These are phyloP conservation scores for Cyclotella atomus DNA, from an alignment of 108 stramenopile genomes.

Conservation along the genomic window DNA sequence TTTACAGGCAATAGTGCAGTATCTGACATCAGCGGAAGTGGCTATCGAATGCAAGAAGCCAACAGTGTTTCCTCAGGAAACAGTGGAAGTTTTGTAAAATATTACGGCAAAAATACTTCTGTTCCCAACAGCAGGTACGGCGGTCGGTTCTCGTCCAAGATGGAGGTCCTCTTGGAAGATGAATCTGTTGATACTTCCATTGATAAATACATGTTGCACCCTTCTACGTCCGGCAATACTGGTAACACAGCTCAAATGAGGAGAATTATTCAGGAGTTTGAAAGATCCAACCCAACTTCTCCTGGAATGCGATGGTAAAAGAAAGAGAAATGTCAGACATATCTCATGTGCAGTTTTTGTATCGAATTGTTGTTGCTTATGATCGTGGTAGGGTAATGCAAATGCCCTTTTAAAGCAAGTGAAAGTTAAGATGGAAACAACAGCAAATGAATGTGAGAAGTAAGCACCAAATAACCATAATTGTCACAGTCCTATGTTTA, in stretches of 20 bases:
- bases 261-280: neutral
- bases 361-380: no score
- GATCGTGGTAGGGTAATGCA: no score
- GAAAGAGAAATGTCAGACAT: no score
- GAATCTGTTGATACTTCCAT: constrained; percentile 16
- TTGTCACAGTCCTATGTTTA: no score
- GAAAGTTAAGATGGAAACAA: no score
- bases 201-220: constrained; percentile 2
- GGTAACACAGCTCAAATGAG: constrained; percentile 3
- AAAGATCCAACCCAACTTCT: neutral
- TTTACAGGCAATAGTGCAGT: constrained; percentile 7
- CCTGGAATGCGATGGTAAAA: neutral
- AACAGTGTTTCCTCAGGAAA: constrained; percentile 3
- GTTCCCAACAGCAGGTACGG: neutral
- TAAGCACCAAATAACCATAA: no score
- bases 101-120: neutral
- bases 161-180: constrained; percentile 12
- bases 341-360: neutral
- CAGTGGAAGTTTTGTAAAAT: constrained; percentile 2
- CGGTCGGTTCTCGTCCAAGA: neutral
- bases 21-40: constrained; percentile 9
- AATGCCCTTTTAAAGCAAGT: no score
- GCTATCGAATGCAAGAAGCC: neutral
- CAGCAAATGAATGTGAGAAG: no score
- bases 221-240: neutral